Evolutionary conservation across 202 grass and related monocot species (phyloP).

Genomic region (Brachypodium distachyon): DNA sequence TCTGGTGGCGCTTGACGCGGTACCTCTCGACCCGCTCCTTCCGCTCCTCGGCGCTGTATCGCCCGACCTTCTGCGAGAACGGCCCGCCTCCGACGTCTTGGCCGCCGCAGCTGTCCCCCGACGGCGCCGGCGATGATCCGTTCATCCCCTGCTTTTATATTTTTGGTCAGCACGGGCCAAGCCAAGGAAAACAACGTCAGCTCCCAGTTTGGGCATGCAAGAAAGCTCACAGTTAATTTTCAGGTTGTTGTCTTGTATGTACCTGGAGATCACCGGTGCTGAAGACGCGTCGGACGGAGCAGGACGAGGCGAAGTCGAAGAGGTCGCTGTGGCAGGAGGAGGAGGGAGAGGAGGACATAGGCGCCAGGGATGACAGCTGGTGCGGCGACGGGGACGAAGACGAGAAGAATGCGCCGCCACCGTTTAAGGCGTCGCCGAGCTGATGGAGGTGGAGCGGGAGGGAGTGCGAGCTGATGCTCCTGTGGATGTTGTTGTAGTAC

Average conservation of each 20-base stretch:
- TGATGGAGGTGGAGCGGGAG: constrained; percentile 31
- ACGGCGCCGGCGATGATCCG: constrained; percentile 26
- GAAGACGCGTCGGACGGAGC: constrained; percentile 57
- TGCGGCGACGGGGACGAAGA: constrained; percentile 18
- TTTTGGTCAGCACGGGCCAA: neutral
- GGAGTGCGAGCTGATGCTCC: constrained; percentile 59
- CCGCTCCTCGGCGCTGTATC: constrained; percentile 78
- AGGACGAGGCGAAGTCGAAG: constrained; percentile 39
- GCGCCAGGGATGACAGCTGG: constrained; percentile 19
- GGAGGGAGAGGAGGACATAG: constrained; percentile 45
- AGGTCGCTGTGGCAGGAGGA: constrained; percentile 62
- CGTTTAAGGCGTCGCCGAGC: neutral
- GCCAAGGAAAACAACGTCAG: neutral
- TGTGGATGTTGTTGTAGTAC: constrained; percentile 30
- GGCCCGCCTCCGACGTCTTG: constrained; percentile 39
- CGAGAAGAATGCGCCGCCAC: constrained; percentile 21
- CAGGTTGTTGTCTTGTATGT: neutral
- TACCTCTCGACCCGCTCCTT: constrained; percentile 77
- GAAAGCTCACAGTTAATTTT: neutral
- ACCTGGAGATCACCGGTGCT: constrained; percentile 96
- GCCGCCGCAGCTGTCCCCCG: constrained; percentile 27
- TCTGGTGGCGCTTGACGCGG: constrained; percentile 59
- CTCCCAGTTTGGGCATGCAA: too few relatives aligned
- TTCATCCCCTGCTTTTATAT: constrained; percentile 57
- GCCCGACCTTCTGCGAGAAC: constrained; percentile 46